phyloP scores from a whole-genome alignment of 225 moss, liverwort and hornwort species.

The Antitrichia curtipendula region DNA sequence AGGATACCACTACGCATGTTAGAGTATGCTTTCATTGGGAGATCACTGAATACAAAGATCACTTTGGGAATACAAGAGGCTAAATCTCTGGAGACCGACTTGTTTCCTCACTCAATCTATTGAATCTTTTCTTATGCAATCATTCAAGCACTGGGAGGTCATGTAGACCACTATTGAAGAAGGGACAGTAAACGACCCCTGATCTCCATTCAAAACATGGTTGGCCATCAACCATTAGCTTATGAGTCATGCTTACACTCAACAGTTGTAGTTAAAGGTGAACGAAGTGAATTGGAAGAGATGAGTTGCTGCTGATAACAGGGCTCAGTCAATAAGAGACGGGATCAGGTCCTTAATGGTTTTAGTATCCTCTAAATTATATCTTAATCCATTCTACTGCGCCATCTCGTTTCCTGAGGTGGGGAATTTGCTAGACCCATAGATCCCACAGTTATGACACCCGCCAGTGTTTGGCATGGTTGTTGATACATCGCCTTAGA shows the following conservation, averaged over 20 bases:
- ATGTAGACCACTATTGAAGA: background rate
- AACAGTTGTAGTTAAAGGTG: background rate
- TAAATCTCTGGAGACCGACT: background rate
- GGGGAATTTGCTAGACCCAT: background rate
- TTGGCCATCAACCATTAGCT: background rate
- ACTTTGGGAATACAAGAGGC: background rate
- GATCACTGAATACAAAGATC: background rate
- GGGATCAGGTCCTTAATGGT: background rate
- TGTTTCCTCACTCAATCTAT: background rate
- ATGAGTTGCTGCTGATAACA: background rate
- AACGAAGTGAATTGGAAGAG: background rate
- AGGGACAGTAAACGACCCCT: background rate
- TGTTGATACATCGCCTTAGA: background rate
- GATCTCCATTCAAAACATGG: background rate
- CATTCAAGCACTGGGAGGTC: background rate
- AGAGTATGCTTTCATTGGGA: background rate
- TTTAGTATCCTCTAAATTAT: background rate
- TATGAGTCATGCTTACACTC: background rate
- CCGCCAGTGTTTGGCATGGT: background rate
- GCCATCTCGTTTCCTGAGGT: background rate
- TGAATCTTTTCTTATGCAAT: background rate
- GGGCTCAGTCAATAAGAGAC: background rate
- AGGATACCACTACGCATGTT: background rate
- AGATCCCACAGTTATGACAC: constrained; percentile 7
- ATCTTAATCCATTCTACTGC: background rate